Conservation (phyloP, 2,329 filamentous ascomycete species). For the Didymella arachidicola region DNA sequence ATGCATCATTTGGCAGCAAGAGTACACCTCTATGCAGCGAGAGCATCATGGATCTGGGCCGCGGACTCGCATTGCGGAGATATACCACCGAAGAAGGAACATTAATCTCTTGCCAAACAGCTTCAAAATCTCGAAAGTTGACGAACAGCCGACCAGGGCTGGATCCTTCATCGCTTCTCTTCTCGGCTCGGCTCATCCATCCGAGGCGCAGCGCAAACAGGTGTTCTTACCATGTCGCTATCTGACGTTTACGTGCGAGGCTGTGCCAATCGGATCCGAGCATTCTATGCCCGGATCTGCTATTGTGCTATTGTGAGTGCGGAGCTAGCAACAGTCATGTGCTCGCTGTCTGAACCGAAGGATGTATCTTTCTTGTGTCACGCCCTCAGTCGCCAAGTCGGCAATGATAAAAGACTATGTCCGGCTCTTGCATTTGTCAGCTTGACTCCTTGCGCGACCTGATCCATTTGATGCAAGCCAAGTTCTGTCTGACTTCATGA, state of each 20-base stretch:
- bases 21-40: neutral
- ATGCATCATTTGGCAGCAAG: neutral
- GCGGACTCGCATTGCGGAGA: neutral
- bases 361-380: neutral
- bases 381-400: neutral
- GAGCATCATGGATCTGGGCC: neutral
- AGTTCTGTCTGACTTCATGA: neutral
- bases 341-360: neutral
- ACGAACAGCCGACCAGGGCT: neutral
- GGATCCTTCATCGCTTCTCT: constrained; percentile 1
- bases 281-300: neutral
- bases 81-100: constrained; percentile 1
- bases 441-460: neutral
- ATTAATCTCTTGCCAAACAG: neutral
- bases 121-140: neutral
- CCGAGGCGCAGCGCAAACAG: neutral
- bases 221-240: neutral
- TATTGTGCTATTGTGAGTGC: neutral
- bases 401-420: neutral
- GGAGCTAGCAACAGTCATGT: neutral
- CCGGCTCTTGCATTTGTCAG: neutral
- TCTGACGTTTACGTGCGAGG: neutral
- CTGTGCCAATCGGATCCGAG: neutral
- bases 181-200: neutral
- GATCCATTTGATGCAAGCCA: neutral